Conservation (phyloP, 345 rosid genomes). For the Melastoma malabathricum region DNA sequence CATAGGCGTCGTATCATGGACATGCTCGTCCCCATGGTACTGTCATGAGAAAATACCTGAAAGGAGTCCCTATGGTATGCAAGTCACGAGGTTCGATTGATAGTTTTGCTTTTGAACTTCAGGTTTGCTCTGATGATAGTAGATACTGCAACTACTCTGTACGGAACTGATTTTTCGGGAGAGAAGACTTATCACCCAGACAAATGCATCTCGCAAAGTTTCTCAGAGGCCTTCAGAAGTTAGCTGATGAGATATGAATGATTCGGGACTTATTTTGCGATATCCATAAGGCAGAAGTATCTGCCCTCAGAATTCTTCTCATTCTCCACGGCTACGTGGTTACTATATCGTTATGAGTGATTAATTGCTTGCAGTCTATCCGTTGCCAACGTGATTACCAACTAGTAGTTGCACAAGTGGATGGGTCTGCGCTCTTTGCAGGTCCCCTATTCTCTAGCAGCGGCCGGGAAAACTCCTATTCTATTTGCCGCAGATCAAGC, state of each 20-base stretch:
- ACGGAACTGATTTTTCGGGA: slow-evolving; percentile 93
- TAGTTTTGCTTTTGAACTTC: slow-evolving; percentile 6
- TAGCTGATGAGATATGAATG: slow-evolving; percentile 75
- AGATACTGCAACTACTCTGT: slow-evolving; percentile 89
- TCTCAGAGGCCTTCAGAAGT: slow-evolving; percentile 85
- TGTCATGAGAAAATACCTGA: too few relatives aligned
- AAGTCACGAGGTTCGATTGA: too few relatives aligned
- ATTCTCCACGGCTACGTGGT: too few relatives aligned
- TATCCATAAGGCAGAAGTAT: neutral
- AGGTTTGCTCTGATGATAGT: slow-evolving; percentile 96
- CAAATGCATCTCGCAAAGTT: slow-evolving; percentile 99
- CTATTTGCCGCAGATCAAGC: slow-evolving; percentile 93
- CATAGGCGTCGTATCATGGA: too few relatives aligned
- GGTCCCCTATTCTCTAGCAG: too few relatives aligned
- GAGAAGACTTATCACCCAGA: slow-evolving; percentile 90
- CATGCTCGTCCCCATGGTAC: too few relatives aligned
- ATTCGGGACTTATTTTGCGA: neutral
- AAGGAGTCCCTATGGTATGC: too few relatives aligned
- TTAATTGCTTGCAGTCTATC: slow-evolving; percentile 43
- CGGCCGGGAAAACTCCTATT: too few relatives aligned
- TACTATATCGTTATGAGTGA: too few relatives aligned
- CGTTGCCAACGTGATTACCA: slow-evolving; percentile 85
- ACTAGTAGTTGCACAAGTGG: slow-evolving; percentile 98
- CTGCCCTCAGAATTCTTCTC: too few relatives aligned
- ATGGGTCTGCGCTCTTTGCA: slow-evolving; percentile 85